These are phyloP conservation scores for Fusarium scirpi DNA, from an alignment of 2,329 filamentous ascomycete species.

Conservation along the genomic window DNA sequence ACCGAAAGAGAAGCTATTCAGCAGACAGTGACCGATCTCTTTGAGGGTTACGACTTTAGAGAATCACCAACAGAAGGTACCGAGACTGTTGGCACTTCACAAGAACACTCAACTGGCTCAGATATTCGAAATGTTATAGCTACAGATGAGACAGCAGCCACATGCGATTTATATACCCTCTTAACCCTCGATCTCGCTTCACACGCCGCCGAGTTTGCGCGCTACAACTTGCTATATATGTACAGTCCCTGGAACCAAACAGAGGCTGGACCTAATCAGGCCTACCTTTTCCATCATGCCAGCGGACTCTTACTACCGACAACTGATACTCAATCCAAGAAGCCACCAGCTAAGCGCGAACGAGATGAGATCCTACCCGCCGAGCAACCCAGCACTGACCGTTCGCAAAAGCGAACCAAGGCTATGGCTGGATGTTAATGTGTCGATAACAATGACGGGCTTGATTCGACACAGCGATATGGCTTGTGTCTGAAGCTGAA, in stretches of 20 bases:
- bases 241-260: neutral
- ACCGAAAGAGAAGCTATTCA: neutral
- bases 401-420: neutral
- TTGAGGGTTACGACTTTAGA: neutral
- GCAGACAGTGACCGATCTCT: neutral
- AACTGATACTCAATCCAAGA: neutral
- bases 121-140: fast-evolving
- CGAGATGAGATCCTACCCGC: neutral
- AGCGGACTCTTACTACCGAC: neutral
- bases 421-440: too few relatives aligned
- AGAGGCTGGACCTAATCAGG: neutral
- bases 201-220: neutral
- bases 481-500: neutral
- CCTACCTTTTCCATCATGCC: neutral
- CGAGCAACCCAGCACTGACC: neutral
- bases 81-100: neutral
- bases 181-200: slow-evolving; percentile 1
- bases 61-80: neutral
- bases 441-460: too few relatives aligned
- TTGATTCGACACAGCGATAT: too few relatives aligned
- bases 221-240: neutral
- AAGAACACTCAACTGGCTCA: neutral
- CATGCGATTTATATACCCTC: neutral
- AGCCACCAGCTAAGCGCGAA: neutral
- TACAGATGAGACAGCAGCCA: too few relatives aligned